A percentile compares a stretch with the other conserved stretches of the same genome.
These are phyloP conservation scores for Scedosporium minutisporum DNA, from an alignment of 2,329 filamentous ascomycete genomes.

Conservation along the genomic window DNA sequence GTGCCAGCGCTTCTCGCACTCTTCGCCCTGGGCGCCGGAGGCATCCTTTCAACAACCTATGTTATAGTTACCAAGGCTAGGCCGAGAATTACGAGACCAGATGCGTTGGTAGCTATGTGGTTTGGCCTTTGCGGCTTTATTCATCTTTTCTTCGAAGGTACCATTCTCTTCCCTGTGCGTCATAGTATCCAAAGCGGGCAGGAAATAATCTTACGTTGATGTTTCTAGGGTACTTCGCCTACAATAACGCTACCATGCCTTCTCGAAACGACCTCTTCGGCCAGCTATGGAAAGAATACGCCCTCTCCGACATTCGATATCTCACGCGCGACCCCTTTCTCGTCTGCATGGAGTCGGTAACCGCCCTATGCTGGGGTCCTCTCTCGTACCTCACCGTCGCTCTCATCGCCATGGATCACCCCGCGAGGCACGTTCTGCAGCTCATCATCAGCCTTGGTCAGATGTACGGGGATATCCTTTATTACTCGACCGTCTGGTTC, in stretches of 20 bases:
- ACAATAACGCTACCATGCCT: constrained; percentile 32
- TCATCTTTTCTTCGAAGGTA: constrained; percentile 34
- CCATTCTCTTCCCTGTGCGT: neutral
- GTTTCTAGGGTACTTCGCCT: constrained; percentile 36
- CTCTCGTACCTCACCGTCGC: constrained; percentile 37
- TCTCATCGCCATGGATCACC: constrained; percentile 31
- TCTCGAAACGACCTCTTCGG: constrained; percentile 33
- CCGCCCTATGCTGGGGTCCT: constrained; percentile 43
- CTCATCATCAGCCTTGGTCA: constrained; percentile 35
- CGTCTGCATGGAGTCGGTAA: constrained; percentile 45
- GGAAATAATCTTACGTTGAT: neutral
- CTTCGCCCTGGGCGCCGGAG: constrained; percentile 47
- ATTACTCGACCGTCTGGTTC: constrained; percentile 38
- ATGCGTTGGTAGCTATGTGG: constrained; percentile 59
- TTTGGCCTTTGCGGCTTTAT: constrained; percentile 59
- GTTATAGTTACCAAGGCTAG: constrained; percentile 40
- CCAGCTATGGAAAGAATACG: constrained; percentile 50
- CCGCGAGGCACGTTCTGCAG: constrained; percentile 39
- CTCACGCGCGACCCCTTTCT: constrained; percentile 41
- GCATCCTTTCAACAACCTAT: constrained; percentile 49
- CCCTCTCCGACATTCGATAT: constrained; percentile 46
- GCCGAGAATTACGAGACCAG: constrained; percentile 40
- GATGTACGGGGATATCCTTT: constrained; percentile 43
- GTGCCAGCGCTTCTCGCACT: constrained; percentile 47
- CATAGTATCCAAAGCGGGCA: neutral